Conservation (phyloP, 129 eudicot genomes). For the Pulicaria dysenterica region DNA sequence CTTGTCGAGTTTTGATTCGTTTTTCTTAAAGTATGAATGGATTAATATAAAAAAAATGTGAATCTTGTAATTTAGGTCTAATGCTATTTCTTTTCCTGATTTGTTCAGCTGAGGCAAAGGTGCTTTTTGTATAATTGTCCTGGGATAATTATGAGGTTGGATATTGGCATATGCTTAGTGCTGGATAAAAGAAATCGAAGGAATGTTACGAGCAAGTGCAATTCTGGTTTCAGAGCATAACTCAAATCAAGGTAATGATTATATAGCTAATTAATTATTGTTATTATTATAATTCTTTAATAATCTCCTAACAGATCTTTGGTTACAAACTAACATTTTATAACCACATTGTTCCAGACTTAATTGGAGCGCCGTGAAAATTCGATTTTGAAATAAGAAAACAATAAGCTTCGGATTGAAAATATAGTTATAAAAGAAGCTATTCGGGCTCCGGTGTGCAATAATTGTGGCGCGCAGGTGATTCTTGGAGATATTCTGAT, state of each 20-base stretch:
- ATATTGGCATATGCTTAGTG: slow-evolving; percentile 38
- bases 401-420: slow-evolving; percentile 64
- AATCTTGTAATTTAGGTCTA: slow-evolving; percentile 32
- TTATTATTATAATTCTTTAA: too few species aligned
- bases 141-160: slow-evolving; percentile 44
- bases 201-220: too few species aligned
- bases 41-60: slow-evolving; percentile 2
- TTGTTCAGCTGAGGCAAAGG: slow-evolving; percentile 39
- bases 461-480: slow-evolving; percentile 71
- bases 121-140: slow-evolving; percentile 24
- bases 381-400: slow-evolving; percentile 65
- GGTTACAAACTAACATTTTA: not conserved
- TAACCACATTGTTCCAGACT: slow-evolving; percentile 44
- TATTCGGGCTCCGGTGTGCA: slow-evolving; percentile 59
- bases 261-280: not conserved
- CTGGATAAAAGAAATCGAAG: slow-evolving; percentile 59
- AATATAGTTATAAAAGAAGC: slow-evolving; percentile 79
- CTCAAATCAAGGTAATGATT: slow-evolving; percentile 89
- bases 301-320: not conserved
- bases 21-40: slow-evolving; percentile 2
- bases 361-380: slow-evolving; percentile 78
- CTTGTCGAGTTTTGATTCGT: not conserved
- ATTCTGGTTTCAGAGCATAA: slow-evolving; percentile 86
- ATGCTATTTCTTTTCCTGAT: slow-evolving; percentile 28
- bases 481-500: slow-evolving; percentile 62